Base-by-base conservation (phyloP, 2,329 filamentous ascomycete species). In the Alternaria viburni region DNA sequence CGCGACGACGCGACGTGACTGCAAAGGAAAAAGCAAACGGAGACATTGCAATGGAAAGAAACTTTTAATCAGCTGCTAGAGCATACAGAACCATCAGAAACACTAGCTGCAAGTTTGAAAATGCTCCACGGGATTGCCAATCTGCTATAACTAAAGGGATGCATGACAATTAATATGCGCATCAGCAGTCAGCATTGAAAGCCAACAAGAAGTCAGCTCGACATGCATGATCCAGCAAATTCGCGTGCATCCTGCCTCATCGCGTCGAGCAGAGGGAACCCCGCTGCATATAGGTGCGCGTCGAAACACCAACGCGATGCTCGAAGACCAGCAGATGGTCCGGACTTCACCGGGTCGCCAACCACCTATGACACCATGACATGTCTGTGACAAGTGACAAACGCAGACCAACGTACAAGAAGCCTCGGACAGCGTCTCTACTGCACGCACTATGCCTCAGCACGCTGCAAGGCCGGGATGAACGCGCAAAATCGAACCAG, bases 201-300 rank as follows among this genome's bases (percentile, higher is more conserved):
- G 21, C 49, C 47, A 51, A 30, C 47, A 30, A 17, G 61, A 54
- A n/a, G 26, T 26, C 47, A 52, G 44, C 55, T 28, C 57, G 44
- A 25, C 13, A 49, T 64, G 47, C 59, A 13, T 51, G 67, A 44
- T 45, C 47, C n/a, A 26, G 49, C 59, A 60, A 58, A 51, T 61
- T 74, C 67, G 62, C 57, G 69, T 74, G 69, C 68, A 71, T 69
- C 54, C 54, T 66, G 73, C 69, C 69, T 73, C 70, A 63, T 68
- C 71, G 69, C 70, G 71, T 63, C 68, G 50, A 26, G 57, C 32
- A 57, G 28, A 55, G 60, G 69, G 62, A 66, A 62, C 54, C 43
- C 59, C 70, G 67, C 63, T 59, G 19, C 51, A 66, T 36, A 56
- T 57, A 44, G 45, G 23, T 46, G 46, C 71, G 71, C 64, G 63